A percentile compares a stretch with the other conserved stretches of the same genome.
phyloP scores from a whole-genome alignment of 108 stramenopile genomes.

The Cyclotella atomus region DNA sequence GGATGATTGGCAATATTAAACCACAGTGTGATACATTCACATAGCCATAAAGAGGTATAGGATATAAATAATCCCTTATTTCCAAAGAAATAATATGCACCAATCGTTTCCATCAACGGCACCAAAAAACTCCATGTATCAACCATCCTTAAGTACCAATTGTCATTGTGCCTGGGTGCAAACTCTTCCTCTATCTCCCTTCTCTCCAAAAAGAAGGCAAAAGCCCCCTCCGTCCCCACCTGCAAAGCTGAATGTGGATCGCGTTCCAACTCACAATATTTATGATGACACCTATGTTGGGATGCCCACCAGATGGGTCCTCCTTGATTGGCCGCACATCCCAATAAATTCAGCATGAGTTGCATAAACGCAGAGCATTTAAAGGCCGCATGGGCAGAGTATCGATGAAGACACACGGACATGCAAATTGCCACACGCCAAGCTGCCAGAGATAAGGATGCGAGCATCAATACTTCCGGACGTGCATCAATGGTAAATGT shows the following conservation, averaged over 20 bases:
- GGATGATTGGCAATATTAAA: constrained; percentile 69
- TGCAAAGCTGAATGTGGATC: constrained; percentile 64
- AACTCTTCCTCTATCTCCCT: constrained; percentile 52
- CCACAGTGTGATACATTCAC: constrained; percentile 57
- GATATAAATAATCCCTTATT: constrained; percentile 50
- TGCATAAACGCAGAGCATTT: constrained; percentile 50
- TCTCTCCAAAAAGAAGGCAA: constrained; percentile 50
- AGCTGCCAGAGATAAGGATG: constrained; percentile 18
- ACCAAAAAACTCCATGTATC: constrained; percentile 55
- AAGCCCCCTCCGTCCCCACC: constrained; percentile 56
- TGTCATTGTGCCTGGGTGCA: constrained; percentile 53
- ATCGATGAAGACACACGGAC: constrained; percentile 67
- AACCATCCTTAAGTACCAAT: constrained; percentile 34
- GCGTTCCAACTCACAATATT: constrained; percentile 54
- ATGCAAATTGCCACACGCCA: constrained; percentile 54
- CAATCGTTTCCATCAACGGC: constrained; percentile 23
- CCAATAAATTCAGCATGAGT: constrained; percentile 46
- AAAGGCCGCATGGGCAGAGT: constrained; percentile 66
- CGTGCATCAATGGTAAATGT: constrained; percentile 5
- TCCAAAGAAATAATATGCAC: constrained; percentile 34
- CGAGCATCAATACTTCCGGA: constrained; percentile 1
- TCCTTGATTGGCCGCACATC: constrained; percentile 63
- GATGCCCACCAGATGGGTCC: constrained; percentile 75
- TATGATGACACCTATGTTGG: constrained; percentile 71
- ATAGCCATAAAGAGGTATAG: constrained; percentile 56